Base-by-base conservation (phyloP, 176 grass and related monocot species). In the Oryza glumipatula region DNA sequence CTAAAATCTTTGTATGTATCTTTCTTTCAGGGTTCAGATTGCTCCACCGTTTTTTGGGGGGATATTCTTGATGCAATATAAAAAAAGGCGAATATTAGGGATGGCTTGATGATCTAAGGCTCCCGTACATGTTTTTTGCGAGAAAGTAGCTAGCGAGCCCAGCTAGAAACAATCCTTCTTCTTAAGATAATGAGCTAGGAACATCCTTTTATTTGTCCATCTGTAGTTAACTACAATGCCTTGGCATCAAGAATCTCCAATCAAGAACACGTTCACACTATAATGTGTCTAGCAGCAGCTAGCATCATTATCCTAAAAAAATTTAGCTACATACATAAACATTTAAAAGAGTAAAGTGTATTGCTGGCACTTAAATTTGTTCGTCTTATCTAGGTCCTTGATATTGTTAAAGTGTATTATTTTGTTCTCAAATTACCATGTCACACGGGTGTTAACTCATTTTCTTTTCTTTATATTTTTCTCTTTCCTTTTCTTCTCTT, bases 191-290 rank as follows among this genome's bases (percentile, higher is more conserved):
- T 41, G 39, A 41, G 39, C 1, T 41, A 41, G 39, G 1, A 41
- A 41, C 39, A 41, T 41, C 39, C 0, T 60, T 60, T n/a, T 68
- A 26, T 41, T 2, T 63, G 52, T n/a, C 23, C 65, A 77, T 69
- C 15, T 76, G 74, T 70, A 70, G 83, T 66, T 44, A 77, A 84
- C 47, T 69, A 32, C 83, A 77, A 85, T 24, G 74, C 1, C 17
- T 7, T 5, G 36, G 47, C 83, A 58, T 69, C 48, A 84, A 4
- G 17, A 72, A 72, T 72, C 52, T 44, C 56, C 41, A 36, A 60
- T 82, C n/a, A 70, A 32, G 65, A 12, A 38, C 9, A 36, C 15
- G 49, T 17, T 17, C 49, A 52, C 49, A 52, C 0, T 17, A 17
- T 52, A 52, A 16, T 52, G 16, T 5, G 15, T 17, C 14, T 3